phyloP scores from a whole-genome alignment of 192 early-diverging fungal genomes.

The Thamnidium elegans region DNA sequence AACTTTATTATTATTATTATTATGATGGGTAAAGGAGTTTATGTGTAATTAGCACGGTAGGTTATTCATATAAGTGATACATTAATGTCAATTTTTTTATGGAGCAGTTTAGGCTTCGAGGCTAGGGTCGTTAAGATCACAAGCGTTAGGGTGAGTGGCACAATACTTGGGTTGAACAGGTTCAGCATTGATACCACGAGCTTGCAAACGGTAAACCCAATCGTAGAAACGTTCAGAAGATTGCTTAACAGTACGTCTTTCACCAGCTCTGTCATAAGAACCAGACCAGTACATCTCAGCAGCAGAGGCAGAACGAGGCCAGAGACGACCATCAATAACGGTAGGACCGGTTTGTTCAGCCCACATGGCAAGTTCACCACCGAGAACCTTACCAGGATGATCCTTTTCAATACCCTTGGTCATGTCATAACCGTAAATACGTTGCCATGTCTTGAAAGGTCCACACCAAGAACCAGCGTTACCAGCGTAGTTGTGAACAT shows the following conservation, averaged over 20 bases:
- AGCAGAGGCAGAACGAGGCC: constrained; percentile 67
- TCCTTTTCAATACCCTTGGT: constrained; percentile 49
- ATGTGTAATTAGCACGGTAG: too few species aligned
- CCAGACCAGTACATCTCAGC: constrained; percentile 74
- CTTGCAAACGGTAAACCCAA: constrained; percentile 64
- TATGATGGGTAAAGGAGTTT: too few species aligned
- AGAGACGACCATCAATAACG: constrained; percentile 60
- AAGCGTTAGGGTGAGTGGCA: constrained; percentile 43
- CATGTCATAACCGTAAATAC: constrained; percentile 65
- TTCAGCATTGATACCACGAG: constrained; percentile 61
- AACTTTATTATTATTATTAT: too few species aligned
- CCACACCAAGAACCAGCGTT: constrained; percentile 67
- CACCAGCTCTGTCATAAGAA: constrained; percentile 44
- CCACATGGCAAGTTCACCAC: constrained; percentile 70
- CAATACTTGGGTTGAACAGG: constrained; percentile 64
- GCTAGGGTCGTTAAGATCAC: constrained; percentile 14
- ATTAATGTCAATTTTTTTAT: too few species aligned
- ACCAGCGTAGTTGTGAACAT: constrained; percentile 41
- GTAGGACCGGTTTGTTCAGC: constrained; percentile 61
- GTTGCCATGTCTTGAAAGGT: constrained; percentile 75
- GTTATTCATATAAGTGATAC: too few species aligned
- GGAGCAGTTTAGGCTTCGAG: too few species aligned
- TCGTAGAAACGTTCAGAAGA: constrained; percentile 56
- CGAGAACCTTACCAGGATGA: constrained; percentile 54
- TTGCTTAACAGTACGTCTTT: constrained; percentile 35